phyloP scores from a whole-genome alignment of 176 grass and related monocot species.

The Aegilops umbellulata region DNA sequence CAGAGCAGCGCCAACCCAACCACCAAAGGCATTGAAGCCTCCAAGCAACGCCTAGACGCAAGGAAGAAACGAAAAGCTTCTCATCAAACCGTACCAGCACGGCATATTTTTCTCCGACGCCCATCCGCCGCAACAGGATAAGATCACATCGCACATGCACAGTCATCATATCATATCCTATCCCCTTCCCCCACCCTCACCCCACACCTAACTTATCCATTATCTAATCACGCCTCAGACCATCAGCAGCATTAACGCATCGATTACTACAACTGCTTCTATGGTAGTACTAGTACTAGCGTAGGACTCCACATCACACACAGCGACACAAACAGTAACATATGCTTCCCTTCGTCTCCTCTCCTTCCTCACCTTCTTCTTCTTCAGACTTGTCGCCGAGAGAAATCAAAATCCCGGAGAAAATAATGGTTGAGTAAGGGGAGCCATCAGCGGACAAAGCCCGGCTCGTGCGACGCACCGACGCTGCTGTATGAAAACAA shows the following conservation, averaged over 20 bases:
- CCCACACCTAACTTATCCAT: conserved; percentile 16
- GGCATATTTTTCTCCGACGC: conserved; percentile 14
- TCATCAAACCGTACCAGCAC: conserved; percentile 29
- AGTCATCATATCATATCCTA: conserved; percentile 23
- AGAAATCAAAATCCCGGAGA: background rate
- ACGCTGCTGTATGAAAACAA: background rate
- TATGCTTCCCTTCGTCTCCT: background rate
- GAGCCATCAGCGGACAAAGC: background rate
- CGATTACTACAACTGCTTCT: background rate
- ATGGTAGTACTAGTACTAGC: background rate
- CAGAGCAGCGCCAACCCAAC: no score
- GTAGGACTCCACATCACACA: conserved; percentile 7
- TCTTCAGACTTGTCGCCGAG: conserved; percentile 5
- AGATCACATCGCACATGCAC: conserved; percentile 47
- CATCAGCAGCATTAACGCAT: background rate
- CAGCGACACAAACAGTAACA: background rate
- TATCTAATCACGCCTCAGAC: conserved; percentile 3
- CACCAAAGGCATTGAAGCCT: no score
- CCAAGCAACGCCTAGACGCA: background rate
- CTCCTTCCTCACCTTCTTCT: background rate
- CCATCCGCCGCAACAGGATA: conserved; percentile 38
- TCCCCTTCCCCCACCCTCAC: background rate
- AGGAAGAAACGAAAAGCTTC: conserved; percentile 19
- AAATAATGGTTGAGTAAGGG: background rate
- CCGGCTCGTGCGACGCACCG: background rate